Conservation (phyloP, 495 filamentous ascomycete genomes). For the Rhizodiscina lignyota region DNA sequence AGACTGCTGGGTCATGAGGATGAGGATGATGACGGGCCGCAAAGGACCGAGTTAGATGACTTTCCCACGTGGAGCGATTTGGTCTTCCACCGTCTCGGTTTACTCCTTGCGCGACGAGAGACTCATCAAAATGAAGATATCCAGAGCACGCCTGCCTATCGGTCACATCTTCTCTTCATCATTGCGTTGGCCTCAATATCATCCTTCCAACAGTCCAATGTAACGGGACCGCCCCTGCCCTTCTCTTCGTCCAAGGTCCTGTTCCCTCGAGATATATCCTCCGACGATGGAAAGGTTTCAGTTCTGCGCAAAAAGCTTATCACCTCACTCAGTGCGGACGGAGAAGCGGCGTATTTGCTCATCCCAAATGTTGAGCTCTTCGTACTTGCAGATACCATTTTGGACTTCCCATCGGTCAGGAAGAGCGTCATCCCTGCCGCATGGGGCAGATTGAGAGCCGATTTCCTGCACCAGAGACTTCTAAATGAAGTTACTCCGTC, state of each 20-base stretch:
- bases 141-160: conserved; percentile 13
- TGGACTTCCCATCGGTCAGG: conserved; percentile 32
- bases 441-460: conserved; percentile 45
- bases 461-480: conserved; percentile 78
- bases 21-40: too few species aligned
- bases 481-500: conserved; percentile 60
- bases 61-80: conserved; percentile 21
- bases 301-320: conserved; percentile 37
- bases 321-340: conserved; percentile 56
- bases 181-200: conserved; percentile 58
- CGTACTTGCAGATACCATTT: conserved; percentile 51
- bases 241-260: conserved; percentile 36
- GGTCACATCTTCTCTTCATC: conserved; percentile 27
- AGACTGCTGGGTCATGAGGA: conserved; percentile 17
- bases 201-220: conserved; percentile 79
- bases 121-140: conserved; percentile 1
- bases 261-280: conserved; percentile 27
- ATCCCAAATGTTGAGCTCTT: conserved; percentile 74
- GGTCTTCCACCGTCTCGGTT: conserved; percentile 19
- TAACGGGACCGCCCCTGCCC: conserved; percentile 68
- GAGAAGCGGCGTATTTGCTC: conserved; percentile 69
- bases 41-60: conserved; percentile 6
- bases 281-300: conserved; percentile 11
- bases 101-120: conserved; percentile 10
- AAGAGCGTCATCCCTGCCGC: conserved; percentile 19